Percentiles rank a stretch among this genome's conserved stretches.
phyloP scores from a whole-genome alignment of 176 grass and related monocot genomes.

The Avena atlantica region DNA sequence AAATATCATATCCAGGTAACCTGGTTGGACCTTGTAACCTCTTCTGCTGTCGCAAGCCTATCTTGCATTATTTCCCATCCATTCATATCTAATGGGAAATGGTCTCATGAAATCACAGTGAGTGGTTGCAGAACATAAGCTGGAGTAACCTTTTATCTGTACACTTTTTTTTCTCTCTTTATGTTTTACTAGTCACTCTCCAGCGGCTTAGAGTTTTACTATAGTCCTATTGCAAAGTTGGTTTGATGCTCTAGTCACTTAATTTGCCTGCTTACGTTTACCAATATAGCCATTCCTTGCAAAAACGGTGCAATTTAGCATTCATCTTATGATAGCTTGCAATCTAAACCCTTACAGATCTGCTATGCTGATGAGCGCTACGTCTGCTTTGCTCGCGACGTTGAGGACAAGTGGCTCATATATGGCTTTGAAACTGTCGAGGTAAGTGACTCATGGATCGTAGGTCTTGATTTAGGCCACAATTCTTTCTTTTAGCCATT shows the following conservation, averaged over 20 bases:
- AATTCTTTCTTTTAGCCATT: not conserved
- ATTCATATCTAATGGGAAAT: conserved; percentile 2
- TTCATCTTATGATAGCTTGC: not conserved
- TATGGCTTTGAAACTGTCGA: conserved; percentile 10
- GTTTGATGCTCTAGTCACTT: conserved; percentile 2
- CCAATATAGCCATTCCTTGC: not conserved
- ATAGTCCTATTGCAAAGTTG: conserved; percentile 12
- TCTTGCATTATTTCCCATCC: not conserved
- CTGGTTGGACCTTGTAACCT: not conserved
- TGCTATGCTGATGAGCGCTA: conserved; percentile 13
- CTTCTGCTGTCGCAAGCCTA: not conserved
- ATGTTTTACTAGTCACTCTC: not conserved
- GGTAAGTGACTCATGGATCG: not conserved
- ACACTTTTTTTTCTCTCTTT: not conserved
- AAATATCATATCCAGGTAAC: conserved; percentile 6
- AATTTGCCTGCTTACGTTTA: not conserved
- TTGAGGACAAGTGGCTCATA: conserved; percentile 34
- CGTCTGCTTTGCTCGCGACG: conserved; percentile 24
- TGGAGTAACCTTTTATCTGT: not conserved
- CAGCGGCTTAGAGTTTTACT: not conserved
- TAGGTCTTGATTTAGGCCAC: not conserved
- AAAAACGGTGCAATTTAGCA: not conserved
- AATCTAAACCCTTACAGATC: conserved; percentile 27
- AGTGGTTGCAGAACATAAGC: conserved; percentile 9
- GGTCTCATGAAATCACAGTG: not conserved